Conservation (phyloP, 805 yeast species). For the Saccharomycopsis sp. region DNA sequence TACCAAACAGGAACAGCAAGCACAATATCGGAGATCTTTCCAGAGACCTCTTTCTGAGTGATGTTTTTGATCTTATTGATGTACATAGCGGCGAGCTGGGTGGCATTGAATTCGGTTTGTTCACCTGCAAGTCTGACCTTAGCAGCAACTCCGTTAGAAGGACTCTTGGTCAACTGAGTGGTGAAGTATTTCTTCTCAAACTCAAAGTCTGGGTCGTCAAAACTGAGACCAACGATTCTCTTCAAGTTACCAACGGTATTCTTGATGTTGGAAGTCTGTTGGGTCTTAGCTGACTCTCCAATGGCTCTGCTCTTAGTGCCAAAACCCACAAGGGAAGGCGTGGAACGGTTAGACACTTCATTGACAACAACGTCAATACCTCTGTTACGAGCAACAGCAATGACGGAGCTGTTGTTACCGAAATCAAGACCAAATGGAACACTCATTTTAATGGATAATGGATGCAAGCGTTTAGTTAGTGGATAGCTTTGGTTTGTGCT, state of each 20-base stretch:
- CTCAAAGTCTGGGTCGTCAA: conserved; percentile 68
- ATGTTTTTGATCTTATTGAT: conserved; percentile 82
- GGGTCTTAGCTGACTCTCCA: conserved; percentile 94
- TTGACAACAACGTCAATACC: conserved; percentile 98
- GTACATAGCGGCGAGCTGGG: conserved; percentile 93
- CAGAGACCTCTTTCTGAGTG: conserved; percentile 67
- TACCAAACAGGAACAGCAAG: conserved; percentile 97
- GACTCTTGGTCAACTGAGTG: conserved; percentile 55
- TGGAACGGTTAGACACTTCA: conserved; percentile 96
- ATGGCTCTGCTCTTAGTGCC: conserved; percentile 83
- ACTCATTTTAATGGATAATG: too few relatives aligned
- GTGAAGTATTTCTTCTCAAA: conserved; percentile 71
- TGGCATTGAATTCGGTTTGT: conserved; percentile 70
- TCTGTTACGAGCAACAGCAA: conserved; percentile 96
- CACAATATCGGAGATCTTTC: conserved; percentile 78
- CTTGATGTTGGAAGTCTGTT: conserved; percentile 92
- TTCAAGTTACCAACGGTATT: conserved; percentile 94
- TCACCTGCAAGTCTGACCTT: conserved; percentile 81
- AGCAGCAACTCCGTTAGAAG: conserved; percentile 70
- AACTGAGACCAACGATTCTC: conserved; percentile 79
- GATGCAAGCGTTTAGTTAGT: too few relatives aligned
- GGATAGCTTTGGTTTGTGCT: background rate
- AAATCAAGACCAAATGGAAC: conserved; percentile 96
- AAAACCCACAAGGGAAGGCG: conserved; percentile 90
- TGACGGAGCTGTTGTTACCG: conserved; percentile 89